Evolutionary conservation across 2,329 filamentous ascomycete genomes (phyloP).

Genomic region (Colletotrichum falcatum): DNA sequence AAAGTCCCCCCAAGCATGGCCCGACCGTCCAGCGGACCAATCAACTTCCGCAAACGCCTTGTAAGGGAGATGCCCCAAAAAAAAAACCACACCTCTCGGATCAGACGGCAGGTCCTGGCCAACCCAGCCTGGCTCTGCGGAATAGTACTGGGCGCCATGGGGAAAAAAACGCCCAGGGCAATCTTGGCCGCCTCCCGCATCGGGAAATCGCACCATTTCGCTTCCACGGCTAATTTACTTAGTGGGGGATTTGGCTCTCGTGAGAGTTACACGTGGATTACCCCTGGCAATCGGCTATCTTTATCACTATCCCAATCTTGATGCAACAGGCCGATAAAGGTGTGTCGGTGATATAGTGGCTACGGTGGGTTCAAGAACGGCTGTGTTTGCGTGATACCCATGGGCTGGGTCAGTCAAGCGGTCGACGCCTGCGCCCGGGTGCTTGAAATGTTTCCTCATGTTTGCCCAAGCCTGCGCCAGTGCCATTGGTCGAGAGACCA

Average conservation of each 20-base stretch:
- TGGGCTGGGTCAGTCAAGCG: conserved; percentile 10
- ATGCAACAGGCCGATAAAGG: conserved; percentile 31
- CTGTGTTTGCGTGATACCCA: conserved; percentile 16
- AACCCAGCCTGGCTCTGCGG: conserved; percentile 24
- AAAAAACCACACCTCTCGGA: conserved; percentile 29
- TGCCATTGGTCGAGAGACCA: not conserved
- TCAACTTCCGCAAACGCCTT: conserved; percentile 18
- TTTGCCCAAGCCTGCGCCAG: conserved; percentile 4
- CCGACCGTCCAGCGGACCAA: conserved; percentile 11
- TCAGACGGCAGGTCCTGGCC: conserved; percentile 40
- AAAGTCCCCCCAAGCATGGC: conserved; percentile 11
- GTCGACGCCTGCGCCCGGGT: not conserved
- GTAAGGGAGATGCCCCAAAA: conserved; percentile 12
- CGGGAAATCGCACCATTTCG: conserved; percentile 35
- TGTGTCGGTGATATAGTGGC: not conserved
- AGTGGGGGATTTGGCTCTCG: not conserved
- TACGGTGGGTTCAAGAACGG: not conserved
- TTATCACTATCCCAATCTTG: conserved; percentile 35
- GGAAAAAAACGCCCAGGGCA: not conserved
- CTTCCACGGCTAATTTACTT: conserved; percentile 33
- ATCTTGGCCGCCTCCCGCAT: conserved; percentile 30
- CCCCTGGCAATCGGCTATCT: conserved; percentile 39
- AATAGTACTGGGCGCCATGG: not conserved
- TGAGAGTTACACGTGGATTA: conserved; percentile 28
- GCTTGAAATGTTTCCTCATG: conserved; percentile 12